Percentiles rank a stretch among this genome's conserved stretches.
Evolutionary conservation across 331 rosid genomes (phyloP).

Genomic region (Cucumis variabilis): DNA sequence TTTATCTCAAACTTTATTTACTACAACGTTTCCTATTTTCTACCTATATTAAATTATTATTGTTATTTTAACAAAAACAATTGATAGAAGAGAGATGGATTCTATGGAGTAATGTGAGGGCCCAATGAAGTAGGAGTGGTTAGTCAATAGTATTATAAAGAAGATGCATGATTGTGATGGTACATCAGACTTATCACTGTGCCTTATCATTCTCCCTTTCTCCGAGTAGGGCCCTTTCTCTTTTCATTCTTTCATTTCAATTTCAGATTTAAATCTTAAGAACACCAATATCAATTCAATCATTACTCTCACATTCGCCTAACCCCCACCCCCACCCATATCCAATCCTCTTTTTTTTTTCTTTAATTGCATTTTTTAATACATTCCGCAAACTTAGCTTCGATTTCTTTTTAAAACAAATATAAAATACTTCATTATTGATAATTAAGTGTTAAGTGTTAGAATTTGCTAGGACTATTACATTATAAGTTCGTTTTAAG

Average conservation of each 20-base stretch:
- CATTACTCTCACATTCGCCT: background rate
- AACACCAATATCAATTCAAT: background rate
- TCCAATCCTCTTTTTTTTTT: background rate
- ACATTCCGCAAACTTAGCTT: background rate
- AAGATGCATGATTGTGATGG: constrained; percentile 46
- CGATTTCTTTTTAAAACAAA: too few relatives aligned
- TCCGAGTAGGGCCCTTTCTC: background rate
- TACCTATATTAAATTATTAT: too few relatives aligned
- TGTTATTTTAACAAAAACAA: too few relatives aligned
- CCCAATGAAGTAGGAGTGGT: constrained; percentile 29
- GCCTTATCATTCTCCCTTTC: constrained; percentile 38
- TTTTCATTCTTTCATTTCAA: too few relatives aligned
- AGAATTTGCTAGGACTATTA: too few relatives aligned
- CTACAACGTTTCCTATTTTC: too few relatives aligned
- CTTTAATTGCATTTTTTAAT: too few relatives aligned
- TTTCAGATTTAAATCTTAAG: background rate
- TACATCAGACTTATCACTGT: constrained; percentile 51
- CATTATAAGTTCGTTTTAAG: too few relatives aligned
- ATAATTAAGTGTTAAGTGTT: too few relatives aligned
- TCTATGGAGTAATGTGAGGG: constrained; percentile 27
- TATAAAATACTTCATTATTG: too few relatives aligned
- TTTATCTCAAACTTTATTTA: too few relatives aligned
- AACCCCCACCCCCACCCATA: background rate
- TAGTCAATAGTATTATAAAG: constrained; percentile 35
- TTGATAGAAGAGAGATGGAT: background rate